Evolutionary conservation across 2,329 filamentous ascomycete genomes (phyloP), one percentile per base, ranked within the genome.

Genomic region (Purpureocillium takamizusanense): DNA sequence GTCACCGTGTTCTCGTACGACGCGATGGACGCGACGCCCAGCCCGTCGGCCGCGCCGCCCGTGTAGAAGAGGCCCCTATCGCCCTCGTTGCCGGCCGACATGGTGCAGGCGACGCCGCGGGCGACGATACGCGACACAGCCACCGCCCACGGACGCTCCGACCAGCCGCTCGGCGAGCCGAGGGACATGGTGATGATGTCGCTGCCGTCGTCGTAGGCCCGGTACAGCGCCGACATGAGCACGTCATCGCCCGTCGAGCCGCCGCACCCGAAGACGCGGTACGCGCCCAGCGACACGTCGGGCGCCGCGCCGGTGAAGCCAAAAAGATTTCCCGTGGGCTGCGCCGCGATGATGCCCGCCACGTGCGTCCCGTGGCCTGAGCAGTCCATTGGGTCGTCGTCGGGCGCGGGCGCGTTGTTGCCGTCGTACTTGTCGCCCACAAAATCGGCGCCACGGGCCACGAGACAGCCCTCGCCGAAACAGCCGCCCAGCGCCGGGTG

Each of bases 401-500:
- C 70, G 1, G 72, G 70, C 0, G 56, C 42, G 10, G 65, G 63
- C 1, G 48, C 56, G 43, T 62, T 63, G 34, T 43, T 39, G 33
- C 62, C 63, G 31, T 46, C 58, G 53, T 70, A 76, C 33, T 59
- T 59, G 38, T 81, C 72, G n/a, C 76, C 76, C 13, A 78, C 69
- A 33, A 78, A 61, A 43, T 78, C 75, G 30, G 63, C 62, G 15
- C 78, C 78, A 41, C 67, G 70, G 4, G 66, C 63, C 14, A 83
- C 72, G 31, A 80, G 60, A 46, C 70, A 80, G 10, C 67, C 73
- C 2, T 63, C 49, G 2, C 78, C 79, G 49, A 80, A 81, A 48
- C 78, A 77, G 34, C 75, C 76, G 11, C 78, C 79, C 0, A 83
- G 67, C 23, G 74, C 73, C 2, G 76, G 72, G 48, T 82, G 78